A percentile compares a stretch with the other conserved stretches of the same genome.
Evolutionary conservation across 805 yeast species (phyloP).

Genomic region (Vanderwaltozyma verrucispora): DNA sequence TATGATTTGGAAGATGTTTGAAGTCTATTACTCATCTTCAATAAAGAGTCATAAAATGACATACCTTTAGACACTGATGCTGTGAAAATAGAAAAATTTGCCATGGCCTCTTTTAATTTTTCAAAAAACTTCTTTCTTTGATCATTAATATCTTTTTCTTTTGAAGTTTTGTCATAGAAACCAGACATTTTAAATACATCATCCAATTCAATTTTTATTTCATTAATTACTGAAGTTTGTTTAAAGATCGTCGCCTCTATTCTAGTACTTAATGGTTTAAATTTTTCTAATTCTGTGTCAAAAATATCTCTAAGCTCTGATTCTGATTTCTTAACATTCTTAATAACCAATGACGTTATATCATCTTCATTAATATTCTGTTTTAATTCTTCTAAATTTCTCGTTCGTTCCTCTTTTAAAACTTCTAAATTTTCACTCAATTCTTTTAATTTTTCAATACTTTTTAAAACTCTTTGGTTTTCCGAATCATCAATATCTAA

Average conservation of each 20-base stretch:
- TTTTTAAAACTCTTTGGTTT: slow-evolving; percentile 24
- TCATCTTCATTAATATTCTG: slow-evolving; percentile 69
- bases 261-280: slow-evolving; percentile 55
- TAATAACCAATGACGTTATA: slow-evolving; percentile 62
- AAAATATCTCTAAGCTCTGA: slow-evolving; percentile 53
- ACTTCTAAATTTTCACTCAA: slow-evolving; percentile 49
- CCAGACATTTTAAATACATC: slow-evolving; percentile 35
- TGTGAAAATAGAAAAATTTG: slow-evolving; percentile 47
- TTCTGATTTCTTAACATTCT: slow-evolving; percentile 48
- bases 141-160: slow-evolving; percentile 28
- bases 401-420: slow-evolving; percentile 52
- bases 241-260: slow-evolving; percentile 57
- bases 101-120: slow-evolving; percentile 39
- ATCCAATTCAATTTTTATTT: slow-evolving; percentile 38
- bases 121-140: slow-evolving; percentile 30
- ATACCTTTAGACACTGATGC: slow-evolving; percentile 53
- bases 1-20: slow-evolving; percentile 2
- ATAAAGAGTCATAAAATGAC: slow-evolving; percentile 46
- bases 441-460: slow-evolving; percentile 44
- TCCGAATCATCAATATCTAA: slow-evolving; percentile 57
- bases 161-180: slow-evolving; percentile 33
- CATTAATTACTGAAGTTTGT: slow-evolving; percentile 45
- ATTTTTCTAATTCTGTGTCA: slow-evolving; percentile 65
- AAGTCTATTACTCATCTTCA: slow-evolving; percentile 21
- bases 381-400: slow-evolving; percentile 56